phyloP scores from a whole-genome alignment of 176 grass and related monocot species.

The Ananas comosus region DNA sequence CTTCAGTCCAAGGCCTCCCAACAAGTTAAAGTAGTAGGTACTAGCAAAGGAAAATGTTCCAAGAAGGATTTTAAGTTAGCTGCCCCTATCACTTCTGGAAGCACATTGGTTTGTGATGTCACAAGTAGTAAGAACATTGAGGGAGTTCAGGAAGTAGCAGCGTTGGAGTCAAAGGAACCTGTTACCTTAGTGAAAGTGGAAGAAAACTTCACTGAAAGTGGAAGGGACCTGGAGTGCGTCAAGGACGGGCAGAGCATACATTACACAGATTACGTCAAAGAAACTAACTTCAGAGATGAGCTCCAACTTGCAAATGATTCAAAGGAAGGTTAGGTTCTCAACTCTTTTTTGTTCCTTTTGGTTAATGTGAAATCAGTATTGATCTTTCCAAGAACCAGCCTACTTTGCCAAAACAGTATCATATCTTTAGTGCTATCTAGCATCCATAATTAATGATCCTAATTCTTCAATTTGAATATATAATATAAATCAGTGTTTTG shows the following conservation, averaged over 20 bases:
- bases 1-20: conserved; percentile 24
- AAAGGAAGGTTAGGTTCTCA: conserved; percentile 14
- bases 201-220: conserved; percentile 16
- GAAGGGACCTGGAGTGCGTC: not conserved
- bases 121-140: conserved; percentile 18
- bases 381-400: too few species aligned
- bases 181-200: conserved; percentile 14
- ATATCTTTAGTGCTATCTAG: too few species aligned
- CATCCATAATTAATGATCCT: too few species aligned
- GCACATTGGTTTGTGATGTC: conserved; percentile 5
- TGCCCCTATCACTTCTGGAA: conserved; percentile 10
- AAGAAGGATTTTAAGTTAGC: conserved; percentile 30
- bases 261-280: conserved; percentile 17
- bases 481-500: too few species aligned
- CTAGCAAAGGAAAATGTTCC: conserved; percentile 21
- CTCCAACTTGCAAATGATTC: conserved; percentile 10
- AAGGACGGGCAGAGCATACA: conserved; percentile 15
- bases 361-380: not conserved
- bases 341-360: not conserved
- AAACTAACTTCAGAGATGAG: conserved; percentile 12
- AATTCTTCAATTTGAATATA: too few species aligned
- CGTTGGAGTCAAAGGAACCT: conserved; percentile 17
- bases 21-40: conserved; percentile 2
- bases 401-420: too few species aligned
- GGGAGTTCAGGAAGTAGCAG: conserved; percentile 12